Percentiles rank a stretch among this genome's conserved stretches.
Conservation (phyloP, 345 rosid species). For the Euclidium syriacum region DNA sequence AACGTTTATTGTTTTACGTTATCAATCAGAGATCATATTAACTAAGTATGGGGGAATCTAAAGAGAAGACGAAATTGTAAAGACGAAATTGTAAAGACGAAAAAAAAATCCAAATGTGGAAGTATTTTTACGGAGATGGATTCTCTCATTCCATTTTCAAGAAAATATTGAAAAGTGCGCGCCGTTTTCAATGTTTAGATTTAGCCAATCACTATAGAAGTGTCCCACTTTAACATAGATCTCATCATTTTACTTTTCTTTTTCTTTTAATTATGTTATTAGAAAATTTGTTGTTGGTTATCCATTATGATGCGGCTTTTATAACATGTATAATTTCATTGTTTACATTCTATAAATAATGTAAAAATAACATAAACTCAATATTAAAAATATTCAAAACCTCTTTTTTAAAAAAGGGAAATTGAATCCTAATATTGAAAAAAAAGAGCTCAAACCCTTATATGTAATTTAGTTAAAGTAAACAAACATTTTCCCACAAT, state of each 20-base stretch:
- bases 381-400: no score
- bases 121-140: not conserved
- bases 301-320: not conserved
- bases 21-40: no score
- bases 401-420: no score
- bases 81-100: not conserved
- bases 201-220: not conserved
- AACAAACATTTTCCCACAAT: no score
- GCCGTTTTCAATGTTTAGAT: slow-evolving; percentile 17
- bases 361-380: no score
- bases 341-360: no score
- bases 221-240: slow-evolving; percentile 17
- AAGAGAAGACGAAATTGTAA: no score
- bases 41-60: not conserved
- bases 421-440: no score
- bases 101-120: not conserved
- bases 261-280: not conserved
- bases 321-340: no score
- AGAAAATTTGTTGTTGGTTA: not conserved
- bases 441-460: no score
- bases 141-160: not conserved
- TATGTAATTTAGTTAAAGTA: no score
- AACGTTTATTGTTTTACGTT: no score
- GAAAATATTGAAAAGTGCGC: slow-evolving; percentile 9
- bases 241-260: not conserved